Percentiles rank a stretch among this genome's conserved stretches.
phyloP scores from a whole-genome alignment of 345 rosid species.

The Ricinus communis region DNA sequence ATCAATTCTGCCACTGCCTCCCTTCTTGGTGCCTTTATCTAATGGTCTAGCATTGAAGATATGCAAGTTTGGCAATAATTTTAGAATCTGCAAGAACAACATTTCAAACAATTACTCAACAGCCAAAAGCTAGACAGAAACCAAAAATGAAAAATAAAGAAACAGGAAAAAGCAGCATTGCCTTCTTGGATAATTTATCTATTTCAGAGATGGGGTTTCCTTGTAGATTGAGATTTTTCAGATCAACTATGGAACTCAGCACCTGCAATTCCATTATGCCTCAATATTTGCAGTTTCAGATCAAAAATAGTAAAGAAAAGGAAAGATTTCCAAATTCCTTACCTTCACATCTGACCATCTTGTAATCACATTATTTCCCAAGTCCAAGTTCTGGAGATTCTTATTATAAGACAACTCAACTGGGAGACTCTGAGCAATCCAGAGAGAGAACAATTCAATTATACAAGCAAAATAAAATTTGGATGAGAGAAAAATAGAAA shows the following conservation, averaged over 20 bases:
- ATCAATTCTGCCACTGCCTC: constrained; percentile 23
- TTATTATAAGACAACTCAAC: constrained; percentile 63
- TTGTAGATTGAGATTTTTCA: constrained; percentile 71
- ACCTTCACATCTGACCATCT: constrained; percentile 81
- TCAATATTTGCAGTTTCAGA: not conserved
- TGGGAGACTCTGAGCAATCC: constrained; percentile 58
- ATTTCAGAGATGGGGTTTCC: constrained; percentile 79
- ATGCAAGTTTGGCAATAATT: constrained; percentile 53
- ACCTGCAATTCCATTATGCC: constrained; percentile 45
- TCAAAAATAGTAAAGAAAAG: not conserved
- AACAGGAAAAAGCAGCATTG: constrained; percentile 11
- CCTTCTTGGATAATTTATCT: constrained; percentile 72
- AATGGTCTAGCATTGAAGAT: constrained; percentile 75
- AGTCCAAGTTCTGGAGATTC: constrained; percentile 74
- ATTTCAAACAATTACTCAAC: not conserved
- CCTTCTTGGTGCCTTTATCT: constrained; percentile 38
- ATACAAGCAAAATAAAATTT: not conserved
- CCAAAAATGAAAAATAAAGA: constrained; percentile 1
- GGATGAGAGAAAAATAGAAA: not conserved
- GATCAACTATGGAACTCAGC: constrained; percentile 51
- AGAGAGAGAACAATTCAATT: constrained; percentile 10
- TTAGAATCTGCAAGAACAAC: constrained; percentile 49
- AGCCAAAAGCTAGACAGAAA: not conserved
- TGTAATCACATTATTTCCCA: constrained; percentile 78
- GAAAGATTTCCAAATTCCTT: constrained; percentile 5